phyloP scores from a whole-genome alignment of 768 basidiomycete species.

The Heimioporus sp. region DNA sequence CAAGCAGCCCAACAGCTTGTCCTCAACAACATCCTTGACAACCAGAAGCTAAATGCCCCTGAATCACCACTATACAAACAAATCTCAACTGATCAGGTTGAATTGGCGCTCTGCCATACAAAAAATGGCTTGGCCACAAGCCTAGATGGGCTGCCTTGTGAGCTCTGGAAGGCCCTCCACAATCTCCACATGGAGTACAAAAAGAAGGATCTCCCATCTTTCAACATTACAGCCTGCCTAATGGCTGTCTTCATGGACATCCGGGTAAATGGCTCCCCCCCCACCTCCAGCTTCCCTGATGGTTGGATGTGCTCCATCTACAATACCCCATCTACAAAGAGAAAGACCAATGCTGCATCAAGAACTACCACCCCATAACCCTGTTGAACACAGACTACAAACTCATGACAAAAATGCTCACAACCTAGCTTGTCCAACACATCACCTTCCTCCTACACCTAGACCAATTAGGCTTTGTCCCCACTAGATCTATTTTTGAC shows the following conservation, averaged over 20 bases:
- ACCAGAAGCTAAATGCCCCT: neutral
- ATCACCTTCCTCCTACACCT: too few species aligned
- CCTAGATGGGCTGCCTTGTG: constrained; percentile 23
- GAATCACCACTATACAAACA: rapidly evolving
- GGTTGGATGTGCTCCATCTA: constrained; percentile 40
- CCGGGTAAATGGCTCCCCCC: constrained; percentile 15
- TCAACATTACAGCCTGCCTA: constrained; percentile 6
- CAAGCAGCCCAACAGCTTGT: neutral
- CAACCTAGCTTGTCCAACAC: constrained; percentile 13
- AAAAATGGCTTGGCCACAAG: constrained; percentile 22
- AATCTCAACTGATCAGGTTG: constrained; percentile 11
- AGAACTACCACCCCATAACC: constrained; percentile 39
- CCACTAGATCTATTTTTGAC: too few species aligned
- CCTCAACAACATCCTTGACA: neutral
- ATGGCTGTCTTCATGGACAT: constrained; percentile 25
- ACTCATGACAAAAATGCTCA: constrained; percentile 24
- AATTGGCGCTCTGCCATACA: constrained; percentile 2
- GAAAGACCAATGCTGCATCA: constrained; percentile 27
- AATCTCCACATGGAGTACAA: too few species aligned
- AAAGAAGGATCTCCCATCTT: constrained; percentile 13
- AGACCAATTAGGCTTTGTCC: too few species aligned
- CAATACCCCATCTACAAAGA: constrained; percentile 45
- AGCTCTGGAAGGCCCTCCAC: constrained; percentile 13
- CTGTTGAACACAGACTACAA: constrained; percentile 37
- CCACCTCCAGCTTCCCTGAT: constrained; percentile 15